These are phyloP conservation scores for Carex scoparia DNA, from an alignment of 176 grass and related monocot genomes.

Conservation along the genomic window DNA sequence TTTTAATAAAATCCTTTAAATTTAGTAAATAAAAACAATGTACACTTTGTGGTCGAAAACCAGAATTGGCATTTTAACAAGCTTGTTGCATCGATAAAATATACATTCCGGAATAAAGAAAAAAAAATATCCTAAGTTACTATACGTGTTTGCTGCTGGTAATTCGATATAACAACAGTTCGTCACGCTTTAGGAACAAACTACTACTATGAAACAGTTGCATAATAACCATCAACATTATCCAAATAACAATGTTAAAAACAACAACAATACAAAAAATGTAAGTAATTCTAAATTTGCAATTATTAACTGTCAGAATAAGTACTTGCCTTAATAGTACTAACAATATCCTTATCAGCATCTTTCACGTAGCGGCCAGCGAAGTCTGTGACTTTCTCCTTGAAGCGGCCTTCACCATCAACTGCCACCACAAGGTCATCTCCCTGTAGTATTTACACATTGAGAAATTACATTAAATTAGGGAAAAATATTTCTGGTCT, in stretches of 20 bases:
- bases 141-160: neutral
- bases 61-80: neutral
- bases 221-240: neutral
- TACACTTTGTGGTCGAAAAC: neutral
- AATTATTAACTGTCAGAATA: slow-evolving; percentile 16
- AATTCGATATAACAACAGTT: neutral
- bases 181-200: neutral
- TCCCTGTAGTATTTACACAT: slow-evolving; percentile 31
- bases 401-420: slow-evolving; percentile 89
- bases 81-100: neutral
- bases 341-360: slow-evolving; percentile 90
- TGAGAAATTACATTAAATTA: neutral
- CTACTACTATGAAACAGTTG: neutral
- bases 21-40: neutral
- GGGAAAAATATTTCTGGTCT: neutral
- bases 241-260: neutral
- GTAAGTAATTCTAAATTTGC: neutral
- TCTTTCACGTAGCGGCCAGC: slow-evolving; percentile 83
- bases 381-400: slow-evolving; percentile 72
- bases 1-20: neutral
- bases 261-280: neutral
- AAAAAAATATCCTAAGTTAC: neutral
- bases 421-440: slow-evolving; percentile 82
- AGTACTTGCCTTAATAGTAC: slow-evolving; percentile 63
- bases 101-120: neutral